These are phyloP conservation scores for Volvox africanus DNA, from an alignment of 139 green algal species.

Conservation along the genomic window DNA sequence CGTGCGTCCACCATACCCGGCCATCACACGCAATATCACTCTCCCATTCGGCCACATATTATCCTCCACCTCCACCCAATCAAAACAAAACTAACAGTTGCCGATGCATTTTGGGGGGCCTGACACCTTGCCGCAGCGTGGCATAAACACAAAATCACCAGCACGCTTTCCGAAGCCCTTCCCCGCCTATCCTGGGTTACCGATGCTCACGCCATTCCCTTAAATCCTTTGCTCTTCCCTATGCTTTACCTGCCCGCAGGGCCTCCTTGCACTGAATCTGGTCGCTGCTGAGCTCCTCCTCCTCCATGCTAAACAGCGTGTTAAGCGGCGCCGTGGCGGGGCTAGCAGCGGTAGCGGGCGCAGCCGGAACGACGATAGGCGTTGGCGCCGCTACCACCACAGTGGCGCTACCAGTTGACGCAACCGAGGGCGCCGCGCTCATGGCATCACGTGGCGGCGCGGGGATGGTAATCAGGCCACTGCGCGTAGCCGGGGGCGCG, in stretches of 20 bases:
- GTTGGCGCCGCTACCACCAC: conserved; percentile 13
- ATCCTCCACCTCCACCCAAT: too few relatives aligned
- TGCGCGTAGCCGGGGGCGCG: conserved; percentile 40
- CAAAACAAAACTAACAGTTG: too few relatives aligned
- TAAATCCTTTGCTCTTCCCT: too few relatives aligned
- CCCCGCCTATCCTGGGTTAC: too few relatives aligned
- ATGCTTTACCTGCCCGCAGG: conserved; percentile 28
- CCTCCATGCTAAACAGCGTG: conserved; percentile 78
- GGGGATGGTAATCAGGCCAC: background rate
- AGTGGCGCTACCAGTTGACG: background rate
- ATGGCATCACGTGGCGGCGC: background rate
- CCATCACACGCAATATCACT: too few relatives aligned
- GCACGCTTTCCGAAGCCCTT: too few relatives aligned
- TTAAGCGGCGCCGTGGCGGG: background rate
- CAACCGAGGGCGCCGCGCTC: background rate
- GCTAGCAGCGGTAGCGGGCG: background rate
- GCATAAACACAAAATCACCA: too few relatives aligned
- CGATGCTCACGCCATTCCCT: too few relatives aligned
- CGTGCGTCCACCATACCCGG: too few relatives aligned
- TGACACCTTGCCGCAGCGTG: too few relatives aligned
- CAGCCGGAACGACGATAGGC: background rate
- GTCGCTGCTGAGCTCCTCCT: conserved; percentile 81
- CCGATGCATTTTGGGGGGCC: too few relatives aligned
- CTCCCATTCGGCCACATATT: too few relatives aligned
- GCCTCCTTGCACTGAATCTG: conserved; percentile 76